phyloP scores from a whole-genome alignment of 2,329 filamentous ascomycete species.

The Septoria petroselini region DNA sequence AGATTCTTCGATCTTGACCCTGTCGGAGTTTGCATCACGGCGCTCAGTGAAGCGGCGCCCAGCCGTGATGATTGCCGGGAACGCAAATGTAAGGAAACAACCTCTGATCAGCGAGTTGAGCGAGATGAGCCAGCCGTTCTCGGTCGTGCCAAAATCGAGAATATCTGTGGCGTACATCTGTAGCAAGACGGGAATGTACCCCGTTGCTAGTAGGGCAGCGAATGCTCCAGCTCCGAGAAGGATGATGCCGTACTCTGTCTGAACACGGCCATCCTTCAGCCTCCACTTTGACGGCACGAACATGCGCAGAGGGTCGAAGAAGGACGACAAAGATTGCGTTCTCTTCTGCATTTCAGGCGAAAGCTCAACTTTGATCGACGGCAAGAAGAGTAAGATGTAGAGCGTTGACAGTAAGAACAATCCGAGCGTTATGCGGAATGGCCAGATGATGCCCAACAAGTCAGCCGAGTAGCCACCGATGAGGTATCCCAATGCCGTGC shows the following conservation, averaged over 20 bases:
- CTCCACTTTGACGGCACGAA: constrained; percentile 58
- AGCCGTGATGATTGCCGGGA: constrained; percentile 44
- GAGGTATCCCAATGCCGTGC: constrained; percentile 62
- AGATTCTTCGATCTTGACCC: constrained; percentile 15
- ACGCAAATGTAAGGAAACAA: constrained; percentile 45
- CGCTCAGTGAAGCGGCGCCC: constrained; percentile 46
- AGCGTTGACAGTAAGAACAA: constrained; percentile 50
- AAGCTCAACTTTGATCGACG: constrained; percentile 49
- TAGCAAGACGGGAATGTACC: constrained; percentile 61
- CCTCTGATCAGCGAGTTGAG: constrained; percentile 47
- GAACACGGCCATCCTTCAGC: constrained; percentile 50
- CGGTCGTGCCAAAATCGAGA: constrained; percentile 45
- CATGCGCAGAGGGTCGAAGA: constrained; percentile 63
- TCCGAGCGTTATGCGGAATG: constrained; percentile 62
- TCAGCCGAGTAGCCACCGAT: constrained; percentile 65
- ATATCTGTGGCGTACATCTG: constrained; percentile 50
- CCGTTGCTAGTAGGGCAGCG: constrained; percentile 65
- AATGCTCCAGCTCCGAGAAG: constrained; percentile 66
- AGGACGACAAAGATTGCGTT: constrained; percentile 48
- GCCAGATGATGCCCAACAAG: constrained; percentile 59
- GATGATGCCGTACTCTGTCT: constrained; percentile 59
- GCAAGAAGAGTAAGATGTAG: constrained; percentile 45
- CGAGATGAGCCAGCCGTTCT: constrained; percentile 48
- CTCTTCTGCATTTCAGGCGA: constrained; percentile 30
- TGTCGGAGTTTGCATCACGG: constrained; percentile 32